Base-by-base conservation (phyloP, 1,284 basidiomycete genomes). In the Athelia sp. region DNA sequence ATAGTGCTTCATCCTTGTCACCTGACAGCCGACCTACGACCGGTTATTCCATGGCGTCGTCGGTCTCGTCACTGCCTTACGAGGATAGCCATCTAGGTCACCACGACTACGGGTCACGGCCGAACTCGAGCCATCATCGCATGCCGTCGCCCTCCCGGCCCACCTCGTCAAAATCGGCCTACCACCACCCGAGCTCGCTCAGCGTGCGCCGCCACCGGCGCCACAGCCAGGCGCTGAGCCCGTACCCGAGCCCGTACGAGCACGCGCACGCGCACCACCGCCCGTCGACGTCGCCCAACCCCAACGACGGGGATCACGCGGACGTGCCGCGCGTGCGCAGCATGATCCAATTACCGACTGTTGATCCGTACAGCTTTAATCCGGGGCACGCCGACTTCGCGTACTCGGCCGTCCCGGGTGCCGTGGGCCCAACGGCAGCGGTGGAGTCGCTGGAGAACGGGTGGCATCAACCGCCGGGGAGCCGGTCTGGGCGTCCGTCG, bases 1-100 rank as follows among this genome's bases (percentile, higher is more conserved):
- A 84, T 55, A 84, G 78, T 40, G 74, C 81, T 3, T 85, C 84
- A 0, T 86, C 84, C 3, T 64, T 87, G 52, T 90, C 88, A 2
- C 88, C 89, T 2, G 88, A 90, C 61, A 87, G 85, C 64, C 80
- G 88, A 46, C 88, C 88, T 2, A 84, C 82, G 1, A 90, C 88
- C 0, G 87, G 88, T 13, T 91, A 91, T 64, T 89, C 87, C 23
- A 86, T 87, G 49, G n/a, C n/a, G n/a, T 82, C 85, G 1, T 88
- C 86, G 14, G 83, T 87, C 57, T 83, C 82, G 1, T 87, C 85
- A 14, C 62, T 87, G 55, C 75, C 82, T 1, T 89, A 88, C 63
- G 82, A 84, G 45, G 84, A 89, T 49, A 69, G 70, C 19, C 61
- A 74, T 45, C 76, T 79, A 49, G 67, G 71, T 43, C 67, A 70